phyloP scores from a whole-genome alignment of 345 rosid genomes.

The Streptanthus diversifolius region DNA sequence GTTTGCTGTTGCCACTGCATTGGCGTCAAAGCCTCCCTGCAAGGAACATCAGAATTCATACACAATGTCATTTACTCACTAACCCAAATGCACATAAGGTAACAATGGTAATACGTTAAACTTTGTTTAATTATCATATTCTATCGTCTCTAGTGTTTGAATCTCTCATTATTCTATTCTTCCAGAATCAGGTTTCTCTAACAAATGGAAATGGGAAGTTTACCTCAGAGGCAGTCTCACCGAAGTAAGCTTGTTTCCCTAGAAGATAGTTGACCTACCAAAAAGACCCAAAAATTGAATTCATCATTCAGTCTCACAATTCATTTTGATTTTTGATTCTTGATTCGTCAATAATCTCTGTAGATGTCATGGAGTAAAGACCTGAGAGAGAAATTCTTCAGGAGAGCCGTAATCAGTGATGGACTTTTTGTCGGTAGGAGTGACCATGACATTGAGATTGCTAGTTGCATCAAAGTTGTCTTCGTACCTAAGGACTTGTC shows the following conservation, averaged over 20 bases:
- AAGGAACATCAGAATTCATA: conserved; percentile 6
- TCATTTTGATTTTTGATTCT: neutral
- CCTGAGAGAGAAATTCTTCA: conserved; percentile 69
- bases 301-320: neutral
- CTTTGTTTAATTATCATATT: neutral
- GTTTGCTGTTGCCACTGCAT: conserved; percentile 84
- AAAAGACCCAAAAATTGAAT: neutral
- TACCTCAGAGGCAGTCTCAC: conserved; percentile 82
- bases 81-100: conserved; percentile 8
- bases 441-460: conserved; percentile 62
- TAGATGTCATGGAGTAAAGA: conserved; percentile 18
- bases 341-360: neutral
- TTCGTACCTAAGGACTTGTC: conserved; percentile 89
- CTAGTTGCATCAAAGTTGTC: conserved; percentile 83
- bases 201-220: neutral
- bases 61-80: neutral
- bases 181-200: neutral
- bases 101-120: neutral
- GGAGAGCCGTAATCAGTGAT: conserved; percentile 76
- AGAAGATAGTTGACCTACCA: conserved; percentile 78
- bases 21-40: conserved; percentile 82
- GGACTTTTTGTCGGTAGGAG: conserved; percentile 81
- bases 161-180: neutral
- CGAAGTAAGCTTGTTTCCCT: conserved; percentile 74
- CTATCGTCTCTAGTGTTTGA: neutral